Base-by-base conservation (phyloP, 805 yeast species). In the Barnettozyma californica region DNA sequence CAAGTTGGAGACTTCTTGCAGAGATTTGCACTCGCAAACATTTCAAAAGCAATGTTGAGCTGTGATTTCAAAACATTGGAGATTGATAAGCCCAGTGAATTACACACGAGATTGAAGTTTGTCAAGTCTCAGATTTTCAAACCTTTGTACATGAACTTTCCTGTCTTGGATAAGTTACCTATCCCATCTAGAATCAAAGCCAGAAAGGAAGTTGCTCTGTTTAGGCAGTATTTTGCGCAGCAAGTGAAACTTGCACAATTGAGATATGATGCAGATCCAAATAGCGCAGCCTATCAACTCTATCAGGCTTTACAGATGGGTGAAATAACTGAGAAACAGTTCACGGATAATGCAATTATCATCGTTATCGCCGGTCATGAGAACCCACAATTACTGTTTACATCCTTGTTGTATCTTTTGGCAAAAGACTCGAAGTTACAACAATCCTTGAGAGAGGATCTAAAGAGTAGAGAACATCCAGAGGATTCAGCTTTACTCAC, bases 291-390 rank as follows among this genome's bases (percentile, higher is more conserved):
- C 1, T 70, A 69, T 45, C 67, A 66, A 39, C 59, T 79, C 10
- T 67, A 71, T 9, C 60, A 65, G 6, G 77, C 79, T 1, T 61
- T 66, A 38, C 60, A 69, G 6, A 51, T 52, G 8, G 74, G 70
- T 0, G 45, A 52, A 4, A 65, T 80, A 2, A 66, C 75, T 2
- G 63, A 69, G 45, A 68, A 71, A 43, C 83, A 80, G 53, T 68
- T 78, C 46, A 61, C 68, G 2, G 84, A 80, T 56, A 80, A 80
- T 59, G 67, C 77, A 16, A 73, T 78, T 9, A 79, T 80, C 16
- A 65, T 78, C 4, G 60, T 80, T 56, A 76, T 80, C 41, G 85
- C 85, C 0, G 85, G 84, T 0, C 85, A 80, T 59, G 85, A 80
- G 54, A 80, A 80, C 51, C 85, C 85, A 0, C 80, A 78, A 50